Evolutionary conservation across 371 early-diverging fungal genomes (phyloP).

Genomic region (Nematocida ironsii): DNA sequence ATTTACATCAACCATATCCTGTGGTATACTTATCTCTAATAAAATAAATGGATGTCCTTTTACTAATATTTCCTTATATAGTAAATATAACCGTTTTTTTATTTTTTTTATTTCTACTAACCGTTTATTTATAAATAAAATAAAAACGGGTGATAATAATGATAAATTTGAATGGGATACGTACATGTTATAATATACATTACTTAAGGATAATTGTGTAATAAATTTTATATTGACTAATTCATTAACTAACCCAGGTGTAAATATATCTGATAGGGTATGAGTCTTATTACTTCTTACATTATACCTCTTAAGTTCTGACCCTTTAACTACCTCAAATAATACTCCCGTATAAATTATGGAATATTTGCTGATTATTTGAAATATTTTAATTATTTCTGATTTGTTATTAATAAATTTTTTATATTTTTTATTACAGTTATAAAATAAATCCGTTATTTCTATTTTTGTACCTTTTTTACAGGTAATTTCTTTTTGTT

Average conservation of each 20-base stretch:
- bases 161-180: constrained; percentile 40
- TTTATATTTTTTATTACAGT: constrained; percentile 61
- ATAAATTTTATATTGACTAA: background rate
- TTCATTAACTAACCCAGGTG: constrained; percentile 26
- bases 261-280: background rate
- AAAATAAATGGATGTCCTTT: constrained; percentile 87
- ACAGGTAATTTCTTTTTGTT: constrained; percentile 34
- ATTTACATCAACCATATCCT: constrained; percentile 86
- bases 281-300: background rate
- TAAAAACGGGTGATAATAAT: constrained; percentile 6
- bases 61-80: constrained; percentile 78
- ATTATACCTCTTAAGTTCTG: constrained; percentile 24
- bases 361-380: constrained; percentile 59
- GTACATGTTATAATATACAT: background rate
- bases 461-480: constrained; percentile 63
- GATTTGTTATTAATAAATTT: constrained; percentile 60
- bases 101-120: constrained; percentile 78
- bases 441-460: constrained; percentile 66
- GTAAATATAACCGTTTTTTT: constrained; percentile 75
- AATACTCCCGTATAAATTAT: constrained; percentile 41
- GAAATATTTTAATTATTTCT: constrained; percentile 55
- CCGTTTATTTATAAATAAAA: constrained; percentile 69
- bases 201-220: background rate
- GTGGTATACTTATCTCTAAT: constrained; percentile 77
- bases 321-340: constrained; percentile 43